Evolutionary conservation across 2,329 filamentous ascomycete species (phyloP).

Genomic region (Setomelanomma holmii): DNA sequence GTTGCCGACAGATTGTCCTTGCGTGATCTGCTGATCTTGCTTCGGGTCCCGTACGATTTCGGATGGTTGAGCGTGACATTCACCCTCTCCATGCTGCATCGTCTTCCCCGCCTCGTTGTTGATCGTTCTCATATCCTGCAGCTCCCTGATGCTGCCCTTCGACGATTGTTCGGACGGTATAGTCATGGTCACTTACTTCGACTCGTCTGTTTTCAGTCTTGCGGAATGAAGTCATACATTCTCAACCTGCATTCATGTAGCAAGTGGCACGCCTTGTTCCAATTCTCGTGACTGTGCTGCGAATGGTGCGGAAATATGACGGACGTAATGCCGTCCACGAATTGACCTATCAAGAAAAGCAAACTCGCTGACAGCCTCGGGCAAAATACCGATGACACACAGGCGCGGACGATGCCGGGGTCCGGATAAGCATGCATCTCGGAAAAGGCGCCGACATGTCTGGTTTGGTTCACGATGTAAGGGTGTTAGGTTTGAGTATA

Average conservation of each 20-base stretch:
- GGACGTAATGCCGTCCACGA: slow-evolving; percentile 1
- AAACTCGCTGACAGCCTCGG: not conserved
- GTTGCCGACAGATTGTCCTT: not conserved
- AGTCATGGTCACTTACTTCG: not conserved
- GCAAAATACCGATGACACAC: not conserved
- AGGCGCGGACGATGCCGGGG: slow-evolving; percentile 3
- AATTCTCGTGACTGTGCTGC: not conserved
- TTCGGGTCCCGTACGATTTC: not conserved
- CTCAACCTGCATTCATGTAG: not conserved
- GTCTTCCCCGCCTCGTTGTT: not conserved
- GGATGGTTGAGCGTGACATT: not conserved
- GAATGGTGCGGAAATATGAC: slow-evolving; percentile 7
- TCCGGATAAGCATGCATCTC: not conserved
- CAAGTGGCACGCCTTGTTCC: not conserved
- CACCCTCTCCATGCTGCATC: not conserved
- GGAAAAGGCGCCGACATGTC: not conserved
- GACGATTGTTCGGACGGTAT: not conserved
- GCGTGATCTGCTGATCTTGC: not conserved
- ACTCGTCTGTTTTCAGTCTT: not conserved
- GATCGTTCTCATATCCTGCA: not conserved
- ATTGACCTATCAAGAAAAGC: not conserved
- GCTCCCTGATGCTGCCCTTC: not conserved
- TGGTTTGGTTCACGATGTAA: no score
- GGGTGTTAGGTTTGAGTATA: no score
- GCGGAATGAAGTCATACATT: not conserved